A percentile compares a stretch with the other conserved stretches of the same genome.
Conservation (phyloP, 257 asterid species). For the Echium plantagineum region DNA sequence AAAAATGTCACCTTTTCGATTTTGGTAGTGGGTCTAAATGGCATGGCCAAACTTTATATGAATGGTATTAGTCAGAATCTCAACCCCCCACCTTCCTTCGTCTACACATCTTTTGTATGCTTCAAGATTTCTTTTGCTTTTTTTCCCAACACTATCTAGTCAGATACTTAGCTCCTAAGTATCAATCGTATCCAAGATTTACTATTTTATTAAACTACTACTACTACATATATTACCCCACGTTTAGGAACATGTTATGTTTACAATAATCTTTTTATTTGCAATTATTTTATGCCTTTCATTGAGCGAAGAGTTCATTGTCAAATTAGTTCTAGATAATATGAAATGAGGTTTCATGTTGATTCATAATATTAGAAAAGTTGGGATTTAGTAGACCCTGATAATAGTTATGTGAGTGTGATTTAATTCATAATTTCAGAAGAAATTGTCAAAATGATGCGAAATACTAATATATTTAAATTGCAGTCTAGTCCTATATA, state of each 20-base stretch:
- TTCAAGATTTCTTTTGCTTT: conserved; percentile 20
- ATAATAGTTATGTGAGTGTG: too few relatives aligned
- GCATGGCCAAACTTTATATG: conserved; percentile 23
- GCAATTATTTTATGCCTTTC: neutral
- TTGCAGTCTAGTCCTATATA: too few relatives aligned
- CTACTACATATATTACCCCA: neutral
- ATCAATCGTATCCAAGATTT: conserved; percentile 6
- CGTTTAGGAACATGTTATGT: neutral
- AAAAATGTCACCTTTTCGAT: conserved; percentile 18
- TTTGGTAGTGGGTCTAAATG: conserved; percentile 17
- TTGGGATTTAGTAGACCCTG: too few relatives aligned
- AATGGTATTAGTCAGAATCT: conserved; percentile 55
- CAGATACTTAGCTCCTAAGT: conserved; percentile 47
- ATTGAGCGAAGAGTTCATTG: neutral
- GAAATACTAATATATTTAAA: too few relatives aligned
- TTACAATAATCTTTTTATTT: too few relatives aligned
- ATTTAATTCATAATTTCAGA: too few relatives aligned
- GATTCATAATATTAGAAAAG: too few relatives aligned
- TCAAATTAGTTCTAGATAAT: too few relatives aligned
- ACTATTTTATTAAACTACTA: neutral
- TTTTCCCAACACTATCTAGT: conserved; percentile 15
- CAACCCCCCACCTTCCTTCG: conserved; percentile 11
- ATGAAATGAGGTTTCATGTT: too few relatives aligned
- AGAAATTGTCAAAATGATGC: too few relatives aligned
- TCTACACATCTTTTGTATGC: conserved; percentile 31